These are phyloP conservation scores for Leptographium lundbergii DNA, from an alignment of 2,329 filamentous ascomycete genomes.

Conservation along the genomic window DNA sequence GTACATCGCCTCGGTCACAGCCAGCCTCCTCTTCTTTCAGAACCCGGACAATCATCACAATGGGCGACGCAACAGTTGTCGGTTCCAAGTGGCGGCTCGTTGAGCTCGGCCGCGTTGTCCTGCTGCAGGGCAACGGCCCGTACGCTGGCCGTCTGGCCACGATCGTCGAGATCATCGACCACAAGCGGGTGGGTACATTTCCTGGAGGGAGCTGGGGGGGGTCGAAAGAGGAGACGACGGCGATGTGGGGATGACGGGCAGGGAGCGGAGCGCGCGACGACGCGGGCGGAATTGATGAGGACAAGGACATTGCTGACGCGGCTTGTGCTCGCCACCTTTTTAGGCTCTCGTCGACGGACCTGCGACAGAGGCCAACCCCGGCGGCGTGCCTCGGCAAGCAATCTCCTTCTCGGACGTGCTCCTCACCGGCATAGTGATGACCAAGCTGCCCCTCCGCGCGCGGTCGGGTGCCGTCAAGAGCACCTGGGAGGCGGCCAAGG, in stretches of 20 bases:
- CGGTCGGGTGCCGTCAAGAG: slow-evolving; percentile 75
- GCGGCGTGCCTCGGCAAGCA: slow-evolving; percentile 70
- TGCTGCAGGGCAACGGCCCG: slow-evolving; percentile 70
- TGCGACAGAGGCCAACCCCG: slow-evolving; percentile 64
- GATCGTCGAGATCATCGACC: slow-evolving; percentile 99
- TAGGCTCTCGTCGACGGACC: slow-evolving; percentile 96
- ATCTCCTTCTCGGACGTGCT: slow-evolving; percentile 71
- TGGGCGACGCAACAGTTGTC: slow-evolving; percentile 74
- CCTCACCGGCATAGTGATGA: slow-evolving; percentile 80
- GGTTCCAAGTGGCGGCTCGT: slow-evolving; percentile 86
- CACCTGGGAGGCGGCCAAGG: slow-evolving; percentile 80
- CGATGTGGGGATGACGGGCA: background rate
- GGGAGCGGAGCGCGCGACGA: background rate
- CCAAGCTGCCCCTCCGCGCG: slow-evolving; percentile 72
- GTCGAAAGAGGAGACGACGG: background rate
- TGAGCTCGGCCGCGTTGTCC: slow-evolving; percentile 94
- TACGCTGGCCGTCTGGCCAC: slow-evolving; percentile 76
- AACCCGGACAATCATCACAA: slow-evolving; percentile 37
- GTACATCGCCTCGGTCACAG: background rate
- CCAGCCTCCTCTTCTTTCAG: slow-evolving; percentile 1
- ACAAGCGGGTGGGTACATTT: slow-evolving; percentile 84
- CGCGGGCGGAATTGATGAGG: background rate
- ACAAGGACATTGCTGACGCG: slow-evolving; percentile 3
- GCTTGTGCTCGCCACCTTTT: background rate
- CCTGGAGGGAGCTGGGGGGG: background rate